Percentiles rank a stretch among this genome's conserved stretches.
phyloP scores from a whole-genome alignment of 2,329 filamentous ascomycete species.

The Aureobasidium sp. region DNA sequence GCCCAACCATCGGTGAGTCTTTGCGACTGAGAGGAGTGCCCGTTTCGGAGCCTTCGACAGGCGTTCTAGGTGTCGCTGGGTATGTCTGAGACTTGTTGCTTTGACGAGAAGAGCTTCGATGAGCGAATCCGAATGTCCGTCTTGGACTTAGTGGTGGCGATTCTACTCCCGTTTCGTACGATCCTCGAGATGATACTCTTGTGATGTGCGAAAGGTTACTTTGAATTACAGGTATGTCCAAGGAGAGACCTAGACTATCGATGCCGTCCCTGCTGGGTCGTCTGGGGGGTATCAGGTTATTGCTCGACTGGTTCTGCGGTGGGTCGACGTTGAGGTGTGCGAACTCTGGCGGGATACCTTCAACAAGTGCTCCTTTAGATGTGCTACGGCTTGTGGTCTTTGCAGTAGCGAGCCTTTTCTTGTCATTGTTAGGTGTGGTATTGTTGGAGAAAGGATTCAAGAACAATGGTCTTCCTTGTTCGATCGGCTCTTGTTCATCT shows the following conservation, averaged over 20 bases:
- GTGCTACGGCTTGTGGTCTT: not conserved
- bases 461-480: not conserved
- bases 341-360: conserved; percentile 27
- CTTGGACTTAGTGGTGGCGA: conserved; percentile 24
- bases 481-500: not conserved
- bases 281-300: conserved; percentile 37
- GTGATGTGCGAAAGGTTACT: conserved; percentile 47
- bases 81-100: not conserved
- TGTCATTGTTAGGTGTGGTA: not conserved
- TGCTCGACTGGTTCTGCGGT: conserved; percentile 38
- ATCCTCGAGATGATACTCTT: conserved; percentile 43
- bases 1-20: not conserved
- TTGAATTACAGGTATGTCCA: conserved; percentile 46
- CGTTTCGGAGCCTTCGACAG: not conserved
- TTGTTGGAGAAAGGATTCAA: not conserved
- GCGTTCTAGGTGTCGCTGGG: not conserved
- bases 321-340: conserved; percentile 53
- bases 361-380: not conserved
- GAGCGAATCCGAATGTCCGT: conserved; percentile 31
- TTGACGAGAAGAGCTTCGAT: conserved; percentile 26
- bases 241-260: conserved; percentile 35
- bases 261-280: conserved; percentile 41
- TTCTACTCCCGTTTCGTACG: conserved; percentile 23
- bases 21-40: conserved; percentile 16
- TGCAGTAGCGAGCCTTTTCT: not conserved